Conservation (phyloP, 768 basidiomycete species). For the Naematelia aurantialba region DNA sequence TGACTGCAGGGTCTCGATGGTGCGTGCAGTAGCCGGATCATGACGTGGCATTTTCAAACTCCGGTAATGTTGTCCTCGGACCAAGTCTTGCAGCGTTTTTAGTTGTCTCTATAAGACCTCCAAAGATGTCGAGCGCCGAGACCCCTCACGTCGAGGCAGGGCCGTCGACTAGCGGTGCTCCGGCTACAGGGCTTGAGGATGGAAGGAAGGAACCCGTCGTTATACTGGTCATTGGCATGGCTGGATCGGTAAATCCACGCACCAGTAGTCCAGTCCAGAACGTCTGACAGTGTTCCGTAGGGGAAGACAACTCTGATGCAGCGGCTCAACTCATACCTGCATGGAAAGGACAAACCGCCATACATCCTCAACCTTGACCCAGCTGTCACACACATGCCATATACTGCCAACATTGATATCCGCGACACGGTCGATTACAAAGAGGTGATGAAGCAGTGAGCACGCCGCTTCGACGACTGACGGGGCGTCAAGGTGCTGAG, state of each 20-base stretch:
- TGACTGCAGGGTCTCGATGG: too few species aligned
- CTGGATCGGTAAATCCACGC: conserved; percentile 61
- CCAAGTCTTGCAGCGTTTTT: too few species aligned
- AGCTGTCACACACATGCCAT: conserved; percentile 84
- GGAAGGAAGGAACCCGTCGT: conserved; percentile 60
- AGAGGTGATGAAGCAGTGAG: conserved; percentile 99
- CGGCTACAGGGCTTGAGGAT: neutral
- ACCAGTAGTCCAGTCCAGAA: neutral
- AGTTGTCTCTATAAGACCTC: too few species aligned
- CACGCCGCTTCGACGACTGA: conserved; percentile 27
- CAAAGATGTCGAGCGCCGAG: neutral
- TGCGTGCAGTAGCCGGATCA: too few species aligned
- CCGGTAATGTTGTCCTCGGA: too few species aligned
- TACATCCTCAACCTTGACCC: conserved; percentile 98
- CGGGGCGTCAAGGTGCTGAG: neutral
- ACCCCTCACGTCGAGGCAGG: neutral
- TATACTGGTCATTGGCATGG: conserved; percentile 92
- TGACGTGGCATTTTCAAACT: too few species aligned
- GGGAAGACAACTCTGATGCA: conserved; percentile 98
- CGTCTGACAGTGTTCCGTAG: conserved; percentile 17
- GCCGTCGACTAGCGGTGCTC: neutral
- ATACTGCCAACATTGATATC: conserved; percentile 96
- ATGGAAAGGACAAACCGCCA: conserved; percentile 64
- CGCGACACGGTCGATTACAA: conserved; percentile 95
- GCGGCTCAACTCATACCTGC: conserved; percentile 85